Evolutionary conservation across 2,329 filamentous ascomycete species (phyloP).

Genomic region (Cercospora zeina): DNA sequence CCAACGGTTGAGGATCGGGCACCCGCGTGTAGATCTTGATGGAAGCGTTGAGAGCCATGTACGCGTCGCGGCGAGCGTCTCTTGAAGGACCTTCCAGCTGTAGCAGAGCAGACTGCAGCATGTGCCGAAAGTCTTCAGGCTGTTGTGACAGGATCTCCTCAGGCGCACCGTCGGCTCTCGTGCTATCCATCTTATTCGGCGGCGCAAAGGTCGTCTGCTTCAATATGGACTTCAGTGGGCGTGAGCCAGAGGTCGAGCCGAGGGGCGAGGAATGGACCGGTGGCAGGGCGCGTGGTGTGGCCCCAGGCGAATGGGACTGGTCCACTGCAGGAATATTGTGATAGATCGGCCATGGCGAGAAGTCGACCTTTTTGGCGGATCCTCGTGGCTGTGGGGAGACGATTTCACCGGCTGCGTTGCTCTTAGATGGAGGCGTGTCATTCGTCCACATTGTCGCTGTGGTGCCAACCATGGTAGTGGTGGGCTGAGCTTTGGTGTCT

Average conservation of each 20-base stretch:
- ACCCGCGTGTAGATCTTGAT: slow-evolving; percentile 80
- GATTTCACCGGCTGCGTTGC: slow-evolving; percentile 27
- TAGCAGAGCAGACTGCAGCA: slow-evolving; percentile 81
- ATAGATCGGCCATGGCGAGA: slow-evolving; percentile 60
- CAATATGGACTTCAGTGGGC: slow-evolving; percentile 72
- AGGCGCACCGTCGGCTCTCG: slow-evolving; percentile 43
- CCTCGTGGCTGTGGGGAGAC: slow-evolving; percentile 42
- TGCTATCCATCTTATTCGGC: slow-evolving; percentile 42
- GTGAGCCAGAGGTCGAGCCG: slow-evolving; percentile 46
- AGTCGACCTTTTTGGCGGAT: slow-evolving; percentile 61
- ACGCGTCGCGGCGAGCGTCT: slow-evolving; percentile 77
- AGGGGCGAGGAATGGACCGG: slow-evolving; percentile 37
- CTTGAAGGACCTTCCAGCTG: slow-evolving; percentile 75
- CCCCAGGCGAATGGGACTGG: slow-evolving; percentile 43
- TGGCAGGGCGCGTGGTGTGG: slow-evolving; percentile 36
- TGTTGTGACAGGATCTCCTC: slow-evolving; percentile 49
- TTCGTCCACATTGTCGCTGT: not conserved
- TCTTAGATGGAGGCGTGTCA: slow-evolving; percentile 25
- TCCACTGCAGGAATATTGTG: slow-evolving; percentile 36
- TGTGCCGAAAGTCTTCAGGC: slow-evolving; percentile 66
- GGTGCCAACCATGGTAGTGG: not conserved
- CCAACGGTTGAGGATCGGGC: slow-evolving; percentile 70
- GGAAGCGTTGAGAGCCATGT: slow-evolving; percentile 73
- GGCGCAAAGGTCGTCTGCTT: slow-evolving; percentile 61
- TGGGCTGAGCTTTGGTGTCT: not conserved